phyloP scores from a whole-genome alignment of 768 basidiomycete genomes.

The Leccinellum luteum region DNA sequence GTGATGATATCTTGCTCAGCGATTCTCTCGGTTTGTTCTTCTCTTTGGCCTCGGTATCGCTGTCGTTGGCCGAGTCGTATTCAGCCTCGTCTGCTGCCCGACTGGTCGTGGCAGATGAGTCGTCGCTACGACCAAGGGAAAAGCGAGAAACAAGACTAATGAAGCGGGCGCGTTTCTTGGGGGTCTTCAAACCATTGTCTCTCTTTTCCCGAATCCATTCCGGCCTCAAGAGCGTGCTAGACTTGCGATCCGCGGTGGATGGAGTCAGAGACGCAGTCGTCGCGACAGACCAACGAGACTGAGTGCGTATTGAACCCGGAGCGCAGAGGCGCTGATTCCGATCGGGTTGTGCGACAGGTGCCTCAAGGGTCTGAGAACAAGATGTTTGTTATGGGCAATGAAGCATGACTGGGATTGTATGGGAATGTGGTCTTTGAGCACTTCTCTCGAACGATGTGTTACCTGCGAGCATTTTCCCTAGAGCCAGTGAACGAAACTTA shows the following conservation, averaged over 20 bases:
- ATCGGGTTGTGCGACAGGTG: not conserved
- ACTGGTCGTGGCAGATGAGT: constrained; percentile 3
- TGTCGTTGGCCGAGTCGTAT: constrained; percentile 22
- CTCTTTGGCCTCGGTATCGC: constrained; percentile 17
- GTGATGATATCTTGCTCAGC: constrained; percentile 28
- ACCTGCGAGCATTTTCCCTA: constrained; percentile 10
- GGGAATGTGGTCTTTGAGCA: not conserved
- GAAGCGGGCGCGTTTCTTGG: constrained; percentile 30
- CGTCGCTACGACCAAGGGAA: constrained; percentile 27
- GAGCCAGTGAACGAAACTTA: constrained; percentile 19
- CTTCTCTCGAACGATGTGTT: not conserved
- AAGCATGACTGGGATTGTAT: constrained; percentile 3
- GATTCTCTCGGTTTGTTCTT: constrained; percentile 16
- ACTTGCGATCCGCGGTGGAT: constrained; percentile 12
- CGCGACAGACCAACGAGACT: constrained; percentile 30
- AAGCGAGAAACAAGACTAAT: constrained; percentile 31
- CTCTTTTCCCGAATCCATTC: constrained; percentile 19
- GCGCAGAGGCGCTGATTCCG: not conserved
- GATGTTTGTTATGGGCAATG: constrained; percentile 1
- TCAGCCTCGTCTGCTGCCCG: constrained; percentile 8
- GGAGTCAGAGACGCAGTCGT: constrained; percentile 28
- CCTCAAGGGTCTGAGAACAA: not conserved
- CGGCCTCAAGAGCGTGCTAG: not conserved
- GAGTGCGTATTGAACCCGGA: constrained; percentile 1
- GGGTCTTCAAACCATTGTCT: constrained; percentile 21